A percentile compares a stretch with the other conserved stretches of the same genome.
Evolutionary conservation across 306 rosid genomes (phyloP).

Genomic region (Astragalus membranaceus): DNA sequence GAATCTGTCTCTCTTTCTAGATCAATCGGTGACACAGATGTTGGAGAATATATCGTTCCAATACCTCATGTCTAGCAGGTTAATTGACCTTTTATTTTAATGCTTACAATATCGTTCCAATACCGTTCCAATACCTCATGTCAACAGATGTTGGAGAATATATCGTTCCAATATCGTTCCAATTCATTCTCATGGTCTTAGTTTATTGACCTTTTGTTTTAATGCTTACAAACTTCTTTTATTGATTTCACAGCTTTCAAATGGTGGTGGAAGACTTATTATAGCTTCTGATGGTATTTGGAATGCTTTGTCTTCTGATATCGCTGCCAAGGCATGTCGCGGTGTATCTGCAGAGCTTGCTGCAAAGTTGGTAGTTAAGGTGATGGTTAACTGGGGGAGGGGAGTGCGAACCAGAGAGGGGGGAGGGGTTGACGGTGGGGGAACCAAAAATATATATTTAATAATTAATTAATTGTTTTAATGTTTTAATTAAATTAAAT

Average conservation of each 20-base stretch:
- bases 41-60: slow-evolving; percentile 94
- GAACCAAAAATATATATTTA: too few species aligned
- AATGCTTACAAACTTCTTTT: slow-evolving; percentile 15
- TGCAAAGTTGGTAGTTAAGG: slow-evolving; percentile 98
- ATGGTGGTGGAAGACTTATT: slow-evolving; percentile 90
- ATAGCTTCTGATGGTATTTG: slow-evolving; percentile 99
- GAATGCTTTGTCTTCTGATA: slow-evolving; percentile 86
- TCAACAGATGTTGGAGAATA: too few species aligned
- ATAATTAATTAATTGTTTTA: too few species aligned
- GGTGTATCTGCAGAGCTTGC: slow-evolving; percentile 98
- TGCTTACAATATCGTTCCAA: too few species aligned
- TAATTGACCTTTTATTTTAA: too few species aligned
- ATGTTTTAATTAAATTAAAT: too few species aligned
- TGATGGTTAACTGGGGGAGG: slow-evolving; percentile 20
- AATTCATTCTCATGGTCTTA: not conserved
- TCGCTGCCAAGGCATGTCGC: slow-evolving; percentile 83
- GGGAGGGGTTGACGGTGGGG: too few species aligned
- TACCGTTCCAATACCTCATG: too few species aligned
- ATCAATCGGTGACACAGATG: slow-evolving; percentile 97
- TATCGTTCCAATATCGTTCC: too few species aligned
- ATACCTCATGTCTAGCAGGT: slow-evolving; percentile 99
- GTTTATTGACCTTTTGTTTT: slow-evolving; percentile 10
- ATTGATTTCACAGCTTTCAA: slow-evolving; percentile 65
- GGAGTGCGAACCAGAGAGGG: too few species aligned
- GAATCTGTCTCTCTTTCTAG: too few species aligned